Base-by-base conservation (phyloP, 2,329 filamentous ascomycete genomes). In the Thielaviopsis musarum region DNA sequence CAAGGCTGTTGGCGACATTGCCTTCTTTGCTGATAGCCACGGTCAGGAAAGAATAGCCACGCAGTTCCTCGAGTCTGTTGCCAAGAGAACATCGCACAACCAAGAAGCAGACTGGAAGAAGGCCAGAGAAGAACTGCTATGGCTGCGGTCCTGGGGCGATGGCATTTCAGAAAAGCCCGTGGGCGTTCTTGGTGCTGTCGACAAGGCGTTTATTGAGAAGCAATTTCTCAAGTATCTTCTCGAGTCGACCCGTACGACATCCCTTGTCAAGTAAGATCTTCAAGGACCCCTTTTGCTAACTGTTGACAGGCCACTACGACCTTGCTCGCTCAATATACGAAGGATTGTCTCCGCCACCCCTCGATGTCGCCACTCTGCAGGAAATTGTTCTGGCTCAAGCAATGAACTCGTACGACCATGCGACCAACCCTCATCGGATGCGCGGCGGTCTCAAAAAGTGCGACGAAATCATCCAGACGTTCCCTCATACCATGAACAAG, bases 381-480 rank as follows among this genome's bases (percentile, higher is more conserved):
- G 76, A 81, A 4, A 80, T 81, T 1, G 73, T 89, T 9, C 72
- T 87, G 51, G 74, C 75, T 1, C 76, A 82, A 54, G 84, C 84
- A 1, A 78, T 90, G 72, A 76, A 79, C 58, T 79, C 84, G 3
- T 93, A 90, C 66, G 88, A 93, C 66, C 88, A 88, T 66, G 87
- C 88, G 2, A 87, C 85, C 22, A 93, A 93, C 66, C 85, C 86
- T 0, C 90, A 91, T 65, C 81, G 81, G 59, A 87, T 80, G 1
- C 77, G 87, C 64, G 88, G 88, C 17, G 85, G 85, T 0, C 76
- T 93, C 66, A 88, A 88, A 70, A 88, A 83, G 69, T 88, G 86
- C 53, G 78, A 85, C 64, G 84, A 89, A 56, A 85, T 88, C 63
- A 74, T 89, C 49, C 75, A 79, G 48, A 75, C 84, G 1, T 87